Conservation (phyloP, 129 eudicot genomes). For the Mikania micrantha region DNA sequence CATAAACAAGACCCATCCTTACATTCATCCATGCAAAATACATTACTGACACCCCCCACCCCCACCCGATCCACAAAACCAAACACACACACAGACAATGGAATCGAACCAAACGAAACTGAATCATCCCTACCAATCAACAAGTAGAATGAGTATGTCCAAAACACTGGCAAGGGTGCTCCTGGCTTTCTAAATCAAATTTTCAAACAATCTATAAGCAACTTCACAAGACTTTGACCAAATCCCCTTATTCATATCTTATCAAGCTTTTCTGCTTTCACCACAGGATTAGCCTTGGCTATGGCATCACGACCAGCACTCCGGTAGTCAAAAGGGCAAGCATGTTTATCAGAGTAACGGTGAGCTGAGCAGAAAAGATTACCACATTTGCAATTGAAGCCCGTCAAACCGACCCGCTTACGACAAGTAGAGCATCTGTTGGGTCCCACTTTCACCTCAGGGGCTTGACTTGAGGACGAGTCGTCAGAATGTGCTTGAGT, state of each 20-base stretch:
- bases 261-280: conserved; percentile 68
- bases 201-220: conserved; percentile 16
- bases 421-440: conserved; percentile 55
- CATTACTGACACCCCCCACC: background rate
- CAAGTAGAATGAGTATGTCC: conserved; percentile 35
- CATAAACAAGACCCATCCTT: conserved; percentile 1
- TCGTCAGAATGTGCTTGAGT: conserved; percentile 22
- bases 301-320: conserved; percentile 64
- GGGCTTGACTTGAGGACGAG: conserved; percentile 25
- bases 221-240: conserved; percentile 23
- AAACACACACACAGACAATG: conserved; percentile 16
- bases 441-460: conserved; percentile 48
- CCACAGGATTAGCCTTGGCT: conserved; percentile 64
- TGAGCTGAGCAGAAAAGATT: conserved; percentile 58
- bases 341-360: conserved; percentile 75
- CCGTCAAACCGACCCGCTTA: conserved; percentile 66
- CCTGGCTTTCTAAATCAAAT: conserved; percentile 18
- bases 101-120: conserved; percentile 31
- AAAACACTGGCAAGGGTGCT: conserved; percentile 27
- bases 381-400: conserved; percentile 68
- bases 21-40: conserved; percentile 12
- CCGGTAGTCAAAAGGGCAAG: conserved; percentile 62
- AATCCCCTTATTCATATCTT: conserved; percentile 41
- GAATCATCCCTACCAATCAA: conserved; percentile 25
- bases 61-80: background rate